Percentiles rank a stretch among this genome's conserved stretches.
These are phyloP conservation scores for Phytophthora nicotianae DNA, from an alignment of 352 stramenopile genomes.

Conservation along the genomic window DNA sequence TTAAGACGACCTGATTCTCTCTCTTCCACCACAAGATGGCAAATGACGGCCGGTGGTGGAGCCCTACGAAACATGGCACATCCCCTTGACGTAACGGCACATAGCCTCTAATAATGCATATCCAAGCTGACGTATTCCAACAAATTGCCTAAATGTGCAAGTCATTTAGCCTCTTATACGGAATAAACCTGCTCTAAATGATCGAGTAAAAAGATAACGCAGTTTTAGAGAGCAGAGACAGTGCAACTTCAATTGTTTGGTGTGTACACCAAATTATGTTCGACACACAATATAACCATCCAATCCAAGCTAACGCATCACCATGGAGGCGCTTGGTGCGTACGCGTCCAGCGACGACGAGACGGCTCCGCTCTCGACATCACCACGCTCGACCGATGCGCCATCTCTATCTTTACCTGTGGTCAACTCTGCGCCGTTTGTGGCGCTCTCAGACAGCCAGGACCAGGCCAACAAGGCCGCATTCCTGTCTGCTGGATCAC, in stretches of 20 bases:
- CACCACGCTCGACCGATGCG: constrained; percentile 19
- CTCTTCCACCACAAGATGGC: constrained; percentile 25
- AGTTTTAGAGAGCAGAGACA: constrained; percentile 7
- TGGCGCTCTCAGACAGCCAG: constrained; percentile 38
- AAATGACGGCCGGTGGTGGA: constrained; percentile 25
- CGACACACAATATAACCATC: not conserved
- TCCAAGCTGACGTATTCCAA: not conserved
- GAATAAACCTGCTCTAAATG: not conserved
- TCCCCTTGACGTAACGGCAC: constrained; percentile 13
- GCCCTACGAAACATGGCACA: constrained; percentile 5
- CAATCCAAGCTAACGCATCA: constrained; percentile 1
- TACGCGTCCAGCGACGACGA: constrained; percentile 66
- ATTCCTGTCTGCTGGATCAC: constrained; percentile 39
- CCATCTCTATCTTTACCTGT: constrained; percentile 31
- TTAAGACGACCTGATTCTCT: constrained; percentile 9
- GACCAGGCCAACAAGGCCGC: constrained; percentile 39
- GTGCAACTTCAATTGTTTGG: constrained; percentile 12
- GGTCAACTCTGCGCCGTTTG: constrained; percentile 64
- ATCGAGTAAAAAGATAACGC: constrained; percentile 2
- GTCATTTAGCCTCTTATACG: no score
- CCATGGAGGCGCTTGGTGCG: constrained; percentile 52
- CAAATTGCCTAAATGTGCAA: not conserved
- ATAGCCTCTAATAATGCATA: not conserved
- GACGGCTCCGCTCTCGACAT: not conserved
- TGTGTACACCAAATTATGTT: constrained; percentile 8